Percentiles rank a stretch among this genome's conserved stretches.
These are phyloP conservation scores for Leishmania mexicana DNA, from an alignment of 208 protist genomes.

Conservation along the genomic window DNA sequence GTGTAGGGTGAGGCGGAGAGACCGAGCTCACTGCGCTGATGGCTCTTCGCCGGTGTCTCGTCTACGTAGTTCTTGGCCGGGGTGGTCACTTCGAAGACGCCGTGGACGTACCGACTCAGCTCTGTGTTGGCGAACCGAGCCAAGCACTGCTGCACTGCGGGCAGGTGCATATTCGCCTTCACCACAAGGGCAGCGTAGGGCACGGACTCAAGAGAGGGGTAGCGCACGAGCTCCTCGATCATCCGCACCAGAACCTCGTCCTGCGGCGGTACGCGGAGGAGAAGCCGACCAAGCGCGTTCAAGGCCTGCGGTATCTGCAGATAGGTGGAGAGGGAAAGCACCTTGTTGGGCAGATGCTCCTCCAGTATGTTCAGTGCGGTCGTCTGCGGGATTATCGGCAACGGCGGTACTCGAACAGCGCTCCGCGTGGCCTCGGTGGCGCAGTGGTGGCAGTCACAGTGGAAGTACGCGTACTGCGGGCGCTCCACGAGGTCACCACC, in stretches of 20 bases:
- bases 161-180: slow-evolving; percentile 29
- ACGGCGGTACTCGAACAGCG: slow-evolving; percentile 6
- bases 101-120: slow-evolving; percentile 41
- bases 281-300: slow-evolving; percentile 69
- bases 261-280: slow-evolving; percentile 45
- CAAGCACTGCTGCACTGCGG: slow-evolving; percentile 17
- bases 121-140: slow-evolving; percentile 22
- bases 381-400: slow-evolving; percentile 44
- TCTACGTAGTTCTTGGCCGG: slow-evolving; percentile 57
- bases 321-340: slow-evolving; percentile 21
- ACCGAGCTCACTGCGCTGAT: slow-evolving; percentile 47
- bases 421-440: slow-evolving; percentile 1
- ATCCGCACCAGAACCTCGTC: slow-evolving; percentile 50
- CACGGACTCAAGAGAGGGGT: slow-evolving; percentile 29
- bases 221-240: slow-evolving; percentile 32
- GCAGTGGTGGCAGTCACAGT: slow-evolving; percentile 55
- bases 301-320: slow-evolving; percentile 38
- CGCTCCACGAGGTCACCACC: slow-evolving; percentile 23
- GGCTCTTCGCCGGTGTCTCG: slow-evolving; percentile 39
- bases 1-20: slow-evolving; percentile 47
- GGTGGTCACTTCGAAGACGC: slow-evolving; percentile 57
- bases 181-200: slow-evolving; percentile 36
- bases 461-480: slow-evolving; percentile 64
- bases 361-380: slow-evolving; percentile 40
- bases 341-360: slow-evolving; percentile 25